These are phyloP conservation scores for Vigna hirtella DNA, from an alignment of 306 rosid species.

Conservation along the genomic window DNA sequence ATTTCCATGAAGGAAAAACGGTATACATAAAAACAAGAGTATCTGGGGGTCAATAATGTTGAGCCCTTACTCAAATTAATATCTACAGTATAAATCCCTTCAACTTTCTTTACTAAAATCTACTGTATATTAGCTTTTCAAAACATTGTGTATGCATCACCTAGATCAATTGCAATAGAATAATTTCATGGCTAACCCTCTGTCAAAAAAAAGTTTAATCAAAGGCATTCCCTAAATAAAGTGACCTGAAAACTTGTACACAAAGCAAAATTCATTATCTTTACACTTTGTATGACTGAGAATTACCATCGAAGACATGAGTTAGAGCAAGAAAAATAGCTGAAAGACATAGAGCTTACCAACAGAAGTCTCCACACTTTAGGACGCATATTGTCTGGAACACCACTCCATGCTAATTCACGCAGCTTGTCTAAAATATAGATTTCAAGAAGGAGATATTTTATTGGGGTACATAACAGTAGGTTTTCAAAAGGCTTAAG, in stretches of 20 bases:
- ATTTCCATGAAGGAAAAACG: constrained; percentile 54
- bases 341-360: constrained; percentile 57
- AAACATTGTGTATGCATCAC: constrained; percentile 28
- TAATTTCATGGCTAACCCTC: constrained; percentile 10
- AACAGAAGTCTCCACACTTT: constrained; percentile 84
- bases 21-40: constrained; percentile 8
- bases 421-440: constrained; percentile 74
- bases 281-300: neutral
- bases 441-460: constrained; percentile 31
- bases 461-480: neutral
- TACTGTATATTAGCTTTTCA: constrained; percentile 24
- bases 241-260: neutral
- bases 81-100: constrained; percentile 33
- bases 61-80: constrained; percentile 14
- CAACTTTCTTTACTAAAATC: constrained; percentile 10
- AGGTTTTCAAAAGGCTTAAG: constrained; percentile 21
- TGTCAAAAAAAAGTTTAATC: neutral
- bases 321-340: constrained; percentile 35
- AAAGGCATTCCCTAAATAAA: constrained; percentile 2
- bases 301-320: neutral
- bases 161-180: constrained; percentile 28
- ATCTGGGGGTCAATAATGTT: constrained; percentile 35
- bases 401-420: constrained; percentile 91
- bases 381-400: constrained; percentile 85
- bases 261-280: neutral